Conservation (phyloP, 768 basidiomycete species). For the Scleroderma bovista region DNA sequence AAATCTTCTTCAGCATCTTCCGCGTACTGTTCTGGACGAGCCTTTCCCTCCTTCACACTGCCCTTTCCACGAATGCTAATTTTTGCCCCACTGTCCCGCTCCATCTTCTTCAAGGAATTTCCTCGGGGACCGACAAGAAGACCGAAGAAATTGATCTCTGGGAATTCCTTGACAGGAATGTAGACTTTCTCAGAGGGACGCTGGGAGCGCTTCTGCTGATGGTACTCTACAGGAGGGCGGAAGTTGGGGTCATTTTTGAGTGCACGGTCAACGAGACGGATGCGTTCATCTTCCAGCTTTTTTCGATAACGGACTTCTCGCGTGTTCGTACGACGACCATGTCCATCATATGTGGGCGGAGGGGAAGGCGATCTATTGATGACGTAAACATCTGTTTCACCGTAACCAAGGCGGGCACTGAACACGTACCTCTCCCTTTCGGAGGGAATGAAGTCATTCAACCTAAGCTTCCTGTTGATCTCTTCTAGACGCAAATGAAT, state of each 20-base stretch:
- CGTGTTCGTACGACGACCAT: conserved; percentile 97
- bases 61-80: conserved; percentile 98
- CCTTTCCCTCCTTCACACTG: conserved; percentile 98
- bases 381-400: conserved; percentile 12
- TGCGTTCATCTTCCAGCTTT: conserved; percentile 89
- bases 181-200: conserved; percentile 98
- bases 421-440: conserved; percentile 80
- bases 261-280: conserved; percentile 88
- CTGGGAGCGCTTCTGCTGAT: conserved; percentile 89
- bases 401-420: background rate
- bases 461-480: conserved; percentile 89
- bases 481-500: conserved; percentile 95
- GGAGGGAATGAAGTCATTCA: conserved; percentile 94
- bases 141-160: conserved; percentile 99
- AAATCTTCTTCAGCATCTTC: conserved; percentile 99
- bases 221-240: conserved; percentile 94
- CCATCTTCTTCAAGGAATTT: conserved; percentile 99
- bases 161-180: conserved; percentile 99
- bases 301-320: conserved; percentile 98
- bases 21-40: conserved; percentile 87
- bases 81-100: conserved; percentile 94
- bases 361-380: conserved; percentile 81
- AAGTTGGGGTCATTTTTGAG: conserved; percentile 99
- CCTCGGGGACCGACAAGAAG: conserved; percentile 96
- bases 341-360: conserved; percentile 94